Percentiles rank a stretch among this genome's conserved stretches.
Evolutionary conservation across 2,329 filamentous ascomycete genomes (phyloP).

Genomic region (Metarhizium album): DNA sequence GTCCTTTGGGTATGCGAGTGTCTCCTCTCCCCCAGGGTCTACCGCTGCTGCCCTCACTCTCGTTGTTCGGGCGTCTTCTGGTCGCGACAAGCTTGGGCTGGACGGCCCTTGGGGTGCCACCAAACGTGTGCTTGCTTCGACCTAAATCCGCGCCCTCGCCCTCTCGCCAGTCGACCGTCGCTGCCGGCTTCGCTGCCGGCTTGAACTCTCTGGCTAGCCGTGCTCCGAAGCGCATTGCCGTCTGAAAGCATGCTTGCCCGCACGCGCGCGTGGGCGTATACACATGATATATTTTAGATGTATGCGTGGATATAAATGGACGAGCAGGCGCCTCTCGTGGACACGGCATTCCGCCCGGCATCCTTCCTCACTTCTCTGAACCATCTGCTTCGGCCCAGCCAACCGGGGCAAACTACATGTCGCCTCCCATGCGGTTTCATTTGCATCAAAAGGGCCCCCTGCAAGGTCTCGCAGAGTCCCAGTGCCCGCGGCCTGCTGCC

Average conservation of each 20-base stretch:
- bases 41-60: background rate
- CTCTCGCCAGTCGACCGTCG: background rate
- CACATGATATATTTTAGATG: background rate
- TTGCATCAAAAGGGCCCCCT: background rate
- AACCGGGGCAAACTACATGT: background rate
- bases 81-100: background rate
- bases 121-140: background rate
- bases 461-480: background rate
- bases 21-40: too few relatives aligned
- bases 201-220: background rate
- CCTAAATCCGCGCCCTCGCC: slow-evolving; percentile 4
- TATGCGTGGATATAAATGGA: background rate
- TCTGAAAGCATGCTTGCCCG: too few relatives aligned
- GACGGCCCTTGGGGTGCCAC: background rate
- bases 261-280: background rate
- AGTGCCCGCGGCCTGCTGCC: background rate
- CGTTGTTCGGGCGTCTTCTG: background rate
- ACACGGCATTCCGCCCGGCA: background rate
- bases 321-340: background rate
- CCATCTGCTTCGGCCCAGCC: background rate
- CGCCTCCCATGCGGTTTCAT: background rate
- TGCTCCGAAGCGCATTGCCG: background rate
- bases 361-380: background rate
- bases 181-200: background rate
- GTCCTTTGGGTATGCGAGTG: too few relatives aligned